phyloP scores from a whole-genome alignment of 140 eudicot genomes.

The Anethum foeniculum region DNA sequence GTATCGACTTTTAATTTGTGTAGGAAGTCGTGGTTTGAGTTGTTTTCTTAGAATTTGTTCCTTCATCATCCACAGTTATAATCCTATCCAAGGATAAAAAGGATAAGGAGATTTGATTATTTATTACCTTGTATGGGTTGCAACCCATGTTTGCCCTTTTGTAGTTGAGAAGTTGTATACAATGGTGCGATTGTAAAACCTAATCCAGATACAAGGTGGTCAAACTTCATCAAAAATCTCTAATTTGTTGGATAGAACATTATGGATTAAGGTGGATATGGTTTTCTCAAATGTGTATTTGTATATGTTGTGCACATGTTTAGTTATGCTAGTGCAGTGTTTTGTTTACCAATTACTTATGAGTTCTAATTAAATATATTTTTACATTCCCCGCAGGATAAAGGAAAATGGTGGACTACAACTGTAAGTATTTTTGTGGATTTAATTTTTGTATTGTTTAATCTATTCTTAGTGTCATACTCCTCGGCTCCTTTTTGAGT shows the following conservation, averaged over 20 bases:
- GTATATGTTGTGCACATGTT: not conserved
- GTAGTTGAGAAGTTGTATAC: not conserved
- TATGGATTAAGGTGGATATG: not conserved
- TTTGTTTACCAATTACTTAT: not conserved
- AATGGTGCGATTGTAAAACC: not conserved
- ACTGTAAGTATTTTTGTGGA: conserved; percentile 36
- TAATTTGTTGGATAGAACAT: not conserved
- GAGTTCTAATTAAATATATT: conserved; percentile 8
- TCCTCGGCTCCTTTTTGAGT: not conserved
- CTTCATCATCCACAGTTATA: not conserved
- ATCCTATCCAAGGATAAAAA: not conserved
- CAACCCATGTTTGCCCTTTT: not conserved
- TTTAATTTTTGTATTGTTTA: not conserved
- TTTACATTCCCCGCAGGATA: conserved; percentile 38
- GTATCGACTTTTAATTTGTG: too few species aligned
- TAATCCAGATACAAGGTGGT: not conserved
- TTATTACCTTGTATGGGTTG: not conserved
- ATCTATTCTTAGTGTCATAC: not conserved
- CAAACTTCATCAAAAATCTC: not conserved
- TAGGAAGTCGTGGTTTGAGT: not conserved
- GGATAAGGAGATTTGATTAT: not conserved
- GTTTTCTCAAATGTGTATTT: not conserved
- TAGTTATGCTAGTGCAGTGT: not conserved
- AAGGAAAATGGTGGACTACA: conserved; percentile 35
- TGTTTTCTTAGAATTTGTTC: not conserved